Base-by-base conservation (phyloP, 2,329 filamentous ascomycete species). In the Neonectria sp. region DNA sequence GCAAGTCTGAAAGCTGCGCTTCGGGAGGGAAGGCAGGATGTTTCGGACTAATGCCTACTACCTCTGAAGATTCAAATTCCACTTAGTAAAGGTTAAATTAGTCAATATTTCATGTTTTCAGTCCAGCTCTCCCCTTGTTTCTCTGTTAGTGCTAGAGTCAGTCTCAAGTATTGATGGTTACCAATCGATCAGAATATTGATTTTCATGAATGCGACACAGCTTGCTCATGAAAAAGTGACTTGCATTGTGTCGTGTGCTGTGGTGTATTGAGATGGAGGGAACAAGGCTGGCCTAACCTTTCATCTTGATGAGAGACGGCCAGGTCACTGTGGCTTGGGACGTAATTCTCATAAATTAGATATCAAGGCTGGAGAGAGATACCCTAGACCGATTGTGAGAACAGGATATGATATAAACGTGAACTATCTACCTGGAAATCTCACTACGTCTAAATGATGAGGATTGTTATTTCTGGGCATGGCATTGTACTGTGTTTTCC, bases 11-110 rank as follows among this genome's bases (percentile, higher is more conserved):
- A 65, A 24, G 46, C 17, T 27, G 56, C 37, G 40, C 27, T 69
- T 12, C 68, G 66, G 31, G 31, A 57, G 6, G 46, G 35, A 21
- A 60, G 43, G 51, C 33, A 43, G 27, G 4, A 53, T 7, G 11
- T 8, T 57, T 25, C 21, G 46, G 6, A 15, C 24, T 48, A 48
- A 27, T 27, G 9, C 55, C 17, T 29, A 43, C 17, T 43, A 9
- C 40, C 37, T 43, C 37, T 43, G 17, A 43, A 43, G 2, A 43
- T 43, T 43, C 40, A 43, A 43, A 11, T 43, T 43, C 17, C 40
- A 43, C 17, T 43, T 21, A 43, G 17, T 43, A 43, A 21, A 43
- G 17, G 40, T 21, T 4, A 43, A 43, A 21, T 43, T 21, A 43
- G 17, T 43, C 40, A 21, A 21, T 21, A 43, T 43, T 2, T 43